Conservation (phyloP, 2,329 filamentous ascomycete species). For the Trematosphaeria pertusa region DNA sequence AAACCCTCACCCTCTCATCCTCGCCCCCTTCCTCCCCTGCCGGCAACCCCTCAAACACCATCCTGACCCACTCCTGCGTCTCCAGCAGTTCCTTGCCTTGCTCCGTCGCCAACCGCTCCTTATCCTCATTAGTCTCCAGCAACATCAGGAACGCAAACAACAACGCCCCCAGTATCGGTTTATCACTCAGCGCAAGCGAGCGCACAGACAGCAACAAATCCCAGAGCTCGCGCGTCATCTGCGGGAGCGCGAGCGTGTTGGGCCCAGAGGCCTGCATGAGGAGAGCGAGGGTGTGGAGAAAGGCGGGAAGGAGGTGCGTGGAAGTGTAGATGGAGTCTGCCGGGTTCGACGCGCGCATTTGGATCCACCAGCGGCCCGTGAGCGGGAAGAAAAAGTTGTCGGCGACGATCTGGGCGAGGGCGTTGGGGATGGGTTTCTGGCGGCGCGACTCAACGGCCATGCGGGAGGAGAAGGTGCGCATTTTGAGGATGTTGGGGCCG, state of each 20-base stretch:
- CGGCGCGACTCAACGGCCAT: conserved; percentile 69
- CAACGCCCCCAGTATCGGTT: conserved; percentile 73
- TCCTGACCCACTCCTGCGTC: conserved; percentile 83
- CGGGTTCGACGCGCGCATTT: conserved; percentile 56
- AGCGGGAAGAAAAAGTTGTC: conserved; percentile 86
- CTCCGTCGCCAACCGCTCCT: conserved; percentile 74
- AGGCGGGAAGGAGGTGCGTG: conserved; percentile 77
- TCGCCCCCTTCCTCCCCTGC: conserved; percentile 59
- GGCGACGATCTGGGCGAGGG: conserved; percentile 77
- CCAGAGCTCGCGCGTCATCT: conserved; percentile 86
- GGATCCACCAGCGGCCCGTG: conserved; percentile 77
- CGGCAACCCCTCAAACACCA: conserved; percentile 68
- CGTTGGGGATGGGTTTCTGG: conserved; percentile 72
- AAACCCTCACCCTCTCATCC: conserved; percentile 79
- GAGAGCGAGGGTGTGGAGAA: conserved; percentile 84
- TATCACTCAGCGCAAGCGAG: conserved; percentile 59
- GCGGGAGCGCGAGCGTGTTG: conserved; percentile 74
- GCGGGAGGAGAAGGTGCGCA: conserved; percentile 85
- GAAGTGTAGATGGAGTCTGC: conserved; percentile 70
- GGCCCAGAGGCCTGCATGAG: conserved; percentile 84
- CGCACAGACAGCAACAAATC: conserved; percentile 78
- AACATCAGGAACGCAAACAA: conserved; percentile 81
- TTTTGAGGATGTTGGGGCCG: conserved; percentile 84
- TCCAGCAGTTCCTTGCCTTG: conserved; percentile 82
- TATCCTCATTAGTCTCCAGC: conserved; percentile 80